Evolutionary conservation across 495 filamentous ascomycete species (phyloP).

Genomic region (Penicillium daleae): DNA sequence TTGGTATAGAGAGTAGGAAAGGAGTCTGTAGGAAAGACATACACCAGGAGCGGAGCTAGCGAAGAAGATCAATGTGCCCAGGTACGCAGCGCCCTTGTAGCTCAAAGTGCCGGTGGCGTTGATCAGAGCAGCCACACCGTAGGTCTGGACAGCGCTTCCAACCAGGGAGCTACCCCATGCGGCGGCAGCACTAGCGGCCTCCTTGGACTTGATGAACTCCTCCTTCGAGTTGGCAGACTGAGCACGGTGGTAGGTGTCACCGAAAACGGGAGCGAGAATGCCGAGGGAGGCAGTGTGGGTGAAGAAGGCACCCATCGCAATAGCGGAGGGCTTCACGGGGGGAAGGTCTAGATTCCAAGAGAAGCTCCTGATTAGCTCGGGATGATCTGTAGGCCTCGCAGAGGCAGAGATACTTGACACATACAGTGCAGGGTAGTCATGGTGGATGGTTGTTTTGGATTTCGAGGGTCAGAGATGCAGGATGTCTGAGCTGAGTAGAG

Average conservation of each 20-base stretch:
- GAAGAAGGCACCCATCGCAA: slow-evolving; percentile 93
- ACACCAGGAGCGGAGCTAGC: slow-evolving; percentile 87
- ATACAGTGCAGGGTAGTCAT: slow-evolving; percentile 70
- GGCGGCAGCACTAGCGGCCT: slow-evolving; percentile 82
- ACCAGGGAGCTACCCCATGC: slow-evolving; percentile 89
- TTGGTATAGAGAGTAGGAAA: background rate
- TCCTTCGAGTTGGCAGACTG: slow-evolving; percentile 92
- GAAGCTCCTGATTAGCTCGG: slow-evolving; percentile 7
- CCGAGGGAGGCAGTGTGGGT: slow-evolving; percentile 83
- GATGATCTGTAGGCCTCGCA: background rate
- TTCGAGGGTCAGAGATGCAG: slow-evolving; percentile 7
- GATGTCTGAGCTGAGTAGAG: background rate
- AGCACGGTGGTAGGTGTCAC: slow-evolving; percentile 92
- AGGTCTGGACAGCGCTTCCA: slow-evolving; percentile 88
- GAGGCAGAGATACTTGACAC: slow-evolving; percentile 26
- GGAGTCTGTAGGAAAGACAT: slow-evolving; percentile 42
- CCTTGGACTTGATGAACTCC: slow-evolving; percentile 92
- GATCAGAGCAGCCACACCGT: slow-evolving; percentile 93
- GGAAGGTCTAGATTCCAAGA: slow-evolving; percentile 69
- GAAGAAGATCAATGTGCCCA: slow-evolving; percentile 88
- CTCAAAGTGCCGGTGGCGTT: slow-evolving; percentile 91
- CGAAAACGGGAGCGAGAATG: slow-evolving; percentile 87
- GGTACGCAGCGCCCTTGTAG: slow-evolving; percentile 96
- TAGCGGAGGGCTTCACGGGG: slow-evolving; percentile 95
- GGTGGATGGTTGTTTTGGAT: slow-evolving; percentile 25